Evolutionary conservation across 371 early-diverging fungal genomes (phyloP).

Genomic region (Mortierella sp.): DNA sequence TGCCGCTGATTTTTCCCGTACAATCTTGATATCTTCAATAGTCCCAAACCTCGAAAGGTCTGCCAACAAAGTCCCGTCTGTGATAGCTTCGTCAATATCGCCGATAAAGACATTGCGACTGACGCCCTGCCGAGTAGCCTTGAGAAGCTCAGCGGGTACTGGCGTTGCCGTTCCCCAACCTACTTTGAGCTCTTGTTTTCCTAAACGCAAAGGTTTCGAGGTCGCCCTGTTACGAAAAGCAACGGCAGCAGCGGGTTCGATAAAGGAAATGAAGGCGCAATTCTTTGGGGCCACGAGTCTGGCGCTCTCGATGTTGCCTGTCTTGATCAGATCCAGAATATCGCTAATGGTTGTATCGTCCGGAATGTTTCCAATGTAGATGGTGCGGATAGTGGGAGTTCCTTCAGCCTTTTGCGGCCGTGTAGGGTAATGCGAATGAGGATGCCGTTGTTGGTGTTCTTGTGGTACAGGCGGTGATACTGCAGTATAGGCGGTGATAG

Average conservation of each 20-base stretch:
- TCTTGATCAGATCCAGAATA: slow-evolving; percentile 79
- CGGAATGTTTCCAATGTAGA: slow-evolving; percentile 85
- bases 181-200: slow-evolving; percentile 53
- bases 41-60: slow-evolving; percentile 76
- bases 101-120: slow-evolving; percentile 86
- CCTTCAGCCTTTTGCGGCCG: neutral
- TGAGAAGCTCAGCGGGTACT: slow-evolving; percentile 62
- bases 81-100: slow-evolving; percentile 67
- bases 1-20: slow-evolving; percentile 79
- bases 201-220: slow-evolving; percentile 47
- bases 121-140: slow-evolving; percentile 77
- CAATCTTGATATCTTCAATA: slow-evolving; percentile 79
- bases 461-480: neutral
- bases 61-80: slow-evolving; percentile 64
- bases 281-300: slow-evolving; percentile 82
- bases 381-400: slow-evolving; percentile 65
- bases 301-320: slow-evolving; percentile 82
- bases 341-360: slow-evolving; percentile 73
- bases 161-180: slow-evolving; percentile 85
- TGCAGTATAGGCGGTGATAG: neutral
- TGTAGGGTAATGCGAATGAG: neutral
- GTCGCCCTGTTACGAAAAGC: slow-evolving; percentile 68
- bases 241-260: slow-evolving; percentile 75
- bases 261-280: slow-evolving; percentile 85
- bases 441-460: neutral